phyloP scores from a whole-genome alignment of 1,284 basidiomycete species.

The Hortiboletus rubellus region DNA sequence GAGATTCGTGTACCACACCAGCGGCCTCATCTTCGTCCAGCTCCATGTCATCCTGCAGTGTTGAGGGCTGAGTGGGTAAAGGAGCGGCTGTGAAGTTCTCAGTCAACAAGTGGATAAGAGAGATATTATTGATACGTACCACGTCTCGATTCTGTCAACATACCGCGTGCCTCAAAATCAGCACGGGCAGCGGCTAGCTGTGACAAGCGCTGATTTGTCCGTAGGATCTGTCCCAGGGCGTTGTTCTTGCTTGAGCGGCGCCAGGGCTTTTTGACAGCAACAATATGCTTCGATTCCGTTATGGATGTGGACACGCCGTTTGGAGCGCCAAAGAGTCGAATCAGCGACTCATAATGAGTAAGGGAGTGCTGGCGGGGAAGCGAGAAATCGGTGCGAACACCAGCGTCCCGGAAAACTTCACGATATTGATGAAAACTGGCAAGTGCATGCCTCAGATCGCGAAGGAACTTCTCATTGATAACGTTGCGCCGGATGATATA shows the following conservation, averaged over 20 bases:
- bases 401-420: neutral
- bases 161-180: neutral
- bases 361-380: constrained; percentile 4
- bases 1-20: neutral
- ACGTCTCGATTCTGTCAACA: too few species aligned
- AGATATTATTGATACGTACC: too few species aligned
- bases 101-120: too few species aligned
- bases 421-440: neutral
- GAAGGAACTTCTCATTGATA: neutral
- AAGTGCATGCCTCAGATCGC: neutral
- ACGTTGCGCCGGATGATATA: neutral
- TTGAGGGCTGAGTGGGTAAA: too few species aligned
- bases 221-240: neutral
- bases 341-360: neutral
- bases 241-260: neutral
- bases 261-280: neutral
- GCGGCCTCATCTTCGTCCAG: too few species aligned
- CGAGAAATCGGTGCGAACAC: neutral
- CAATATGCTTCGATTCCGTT: neutral
- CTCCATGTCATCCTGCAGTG: too few species aligned
- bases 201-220: neutral
- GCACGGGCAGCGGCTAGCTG: neutral
- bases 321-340: neutral
- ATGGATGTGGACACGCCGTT: constrained; percentile 5
- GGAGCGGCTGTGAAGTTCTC: too few species aligned